phyloP scores from a whole-genome alignment of 1,139 yeast species.

The Taphrina deformans region DNA sequence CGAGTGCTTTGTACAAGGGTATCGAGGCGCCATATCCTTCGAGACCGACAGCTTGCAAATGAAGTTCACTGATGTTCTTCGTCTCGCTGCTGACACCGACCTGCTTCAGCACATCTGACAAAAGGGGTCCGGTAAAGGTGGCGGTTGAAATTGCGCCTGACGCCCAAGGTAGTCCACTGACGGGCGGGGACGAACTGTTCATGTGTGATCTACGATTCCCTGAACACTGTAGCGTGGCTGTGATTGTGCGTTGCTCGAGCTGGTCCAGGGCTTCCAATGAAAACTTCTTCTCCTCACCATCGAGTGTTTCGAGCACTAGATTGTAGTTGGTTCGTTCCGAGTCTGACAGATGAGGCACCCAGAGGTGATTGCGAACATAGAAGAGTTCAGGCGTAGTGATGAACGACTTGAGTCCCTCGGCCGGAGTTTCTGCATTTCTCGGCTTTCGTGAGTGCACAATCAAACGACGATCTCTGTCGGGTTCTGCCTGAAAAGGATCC shows the following conservation, averaged over 20 bases:
- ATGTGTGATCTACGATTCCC: slow-evolving; percentile 1
- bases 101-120: not conserved
- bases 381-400: slow-evolving; percentile 1
- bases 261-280: not conserved
- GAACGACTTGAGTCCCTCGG: slow-evolving; percentile 1
- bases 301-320: not conserved
- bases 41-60: not conserved
- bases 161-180: not conserved
- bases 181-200: not conserved
- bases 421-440: slow-evolving; percentile 3
- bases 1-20: slow-evolving; percentile 3
- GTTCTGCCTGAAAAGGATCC: not conserved
- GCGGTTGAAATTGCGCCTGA: not conserved
- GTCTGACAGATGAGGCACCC: not conserved
- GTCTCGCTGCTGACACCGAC: not conserved
- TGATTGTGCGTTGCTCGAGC: not conserved
- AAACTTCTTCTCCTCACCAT: not conserved
- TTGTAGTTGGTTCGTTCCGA: not conserved
- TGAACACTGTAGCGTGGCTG: slow-evolving; percentile 2
- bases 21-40: slow-evolving; percentile 5
- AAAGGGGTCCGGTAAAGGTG: not conserved
- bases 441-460: slow-evolving; percentile 3
- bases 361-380: slow-evolving; percentile 1
- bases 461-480: not conserved
- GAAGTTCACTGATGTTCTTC: not conserved